phyloP scores from a whole-genome alignment of 345 rosid species.

The Dimocarpus longan region DNA sequence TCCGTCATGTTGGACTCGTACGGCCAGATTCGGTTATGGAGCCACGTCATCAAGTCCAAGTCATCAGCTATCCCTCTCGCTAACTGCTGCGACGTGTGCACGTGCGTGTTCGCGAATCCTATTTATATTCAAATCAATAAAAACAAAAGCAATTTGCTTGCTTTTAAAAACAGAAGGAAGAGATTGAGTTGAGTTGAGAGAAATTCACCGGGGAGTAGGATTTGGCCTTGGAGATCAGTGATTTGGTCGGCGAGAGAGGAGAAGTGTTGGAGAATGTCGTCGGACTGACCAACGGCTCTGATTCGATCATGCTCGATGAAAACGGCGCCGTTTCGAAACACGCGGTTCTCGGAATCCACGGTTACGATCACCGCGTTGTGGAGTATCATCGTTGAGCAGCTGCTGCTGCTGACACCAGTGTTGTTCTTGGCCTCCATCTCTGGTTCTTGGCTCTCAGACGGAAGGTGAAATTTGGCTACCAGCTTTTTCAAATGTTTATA shows the following conservation, averaged over 20 bases:
- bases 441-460: not conserved
- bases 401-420: not conserved
- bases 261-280: conserved; percentile 44
- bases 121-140: not conserved
- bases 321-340: conserved; percentile 57
- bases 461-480: too few relatives aligned
- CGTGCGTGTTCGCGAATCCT: conserved; percentile 73
- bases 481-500: too few relatives aligned
- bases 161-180: not conserved
- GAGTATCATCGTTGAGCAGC: conserved; percentile 33
- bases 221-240: conserved; percentile 55
- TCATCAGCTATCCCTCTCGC: conserved; percentile 75
- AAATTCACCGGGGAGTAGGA: conserved; percentile 61
- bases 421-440: conserved; percentile 32
- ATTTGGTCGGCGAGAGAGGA: conserved; percentile 37
- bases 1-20: conserved; percentile 69
- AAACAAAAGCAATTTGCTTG: too few relatives aligned
- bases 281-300: conserved; percentile 58
- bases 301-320: conserved; percentile 45
- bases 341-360: conserved; percentile 48
- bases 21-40: conserved; percentile 73
- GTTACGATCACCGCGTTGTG: conserved; percentile 57
- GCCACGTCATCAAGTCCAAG: conserved; percentile 65
- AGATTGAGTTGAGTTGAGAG: not conserved
- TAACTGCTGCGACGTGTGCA: conserved; percentile 73